Percentiles rank a stretch among this genome's conserved stretches.
Conservation (phyloP, 306 rosid species). For the Fragaria vesca region DNA sequence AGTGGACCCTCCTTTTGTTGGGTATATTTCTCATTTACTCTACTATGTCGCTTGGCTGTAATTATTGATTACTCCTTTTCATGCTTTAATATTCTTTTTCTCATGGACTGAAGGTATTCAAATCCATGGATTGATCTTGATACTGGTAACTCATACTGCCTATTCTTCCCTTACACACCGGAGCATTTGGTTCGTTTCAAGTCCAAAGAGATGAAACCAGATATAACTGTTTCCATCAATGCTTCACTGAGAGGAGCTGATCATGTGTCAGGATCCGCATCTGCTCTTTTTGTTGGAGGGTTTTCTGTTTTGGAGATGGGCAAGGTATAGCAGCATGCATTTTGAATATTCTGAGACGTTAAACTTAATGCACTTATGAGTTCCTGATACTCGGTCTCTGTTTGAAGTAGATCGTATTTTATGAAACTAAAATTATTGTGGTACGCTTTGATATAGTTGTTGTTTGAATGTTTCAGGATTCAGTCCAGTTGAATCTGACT, state of each 20-base stretch:
- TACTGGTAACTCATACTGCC: constrained; percentile 67
- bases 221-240: constrained; percentile 56
- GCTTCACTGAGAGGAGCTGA: constrained; percentile 62
- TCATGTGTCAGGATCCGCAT: constrained; percentile 68
- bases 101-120: constrained; percentile 56
- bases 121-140: constrained; percentile 88
- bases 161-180: constrained; percentile 86
- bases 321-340: constrained; percentile 48
- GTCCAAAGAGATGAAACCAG: constrained; percentile 67
- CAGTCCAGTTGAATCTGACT: constrained; percentile 66
- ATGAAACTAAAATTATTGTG: background rate
- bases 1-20: constrained; percentile 84
- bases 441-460: background rate
- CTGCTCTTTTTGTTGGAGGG: constrained; percentile 84
- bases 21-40: constrained; percentile 48
- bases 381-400: background rate
- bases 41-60: constrained; percentile 17
- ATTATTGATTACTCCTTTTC: constrained; percentile 11
- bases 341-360: background rate
- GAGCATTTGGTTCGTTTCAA: constrained; percentile 77
- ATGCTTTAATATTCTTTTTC: constrained; percentile 21
- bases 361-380: background rate
- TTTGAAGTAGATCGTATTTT: background rate
- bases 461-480: constrained; percentile 37
- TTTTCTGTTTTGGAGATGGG: constrained; percentile 68